Evolutionary conservation across 2,329 filamentous ascomycete species (phyloP).

Genomic region (Talaromyces verruculosus): DNA sequence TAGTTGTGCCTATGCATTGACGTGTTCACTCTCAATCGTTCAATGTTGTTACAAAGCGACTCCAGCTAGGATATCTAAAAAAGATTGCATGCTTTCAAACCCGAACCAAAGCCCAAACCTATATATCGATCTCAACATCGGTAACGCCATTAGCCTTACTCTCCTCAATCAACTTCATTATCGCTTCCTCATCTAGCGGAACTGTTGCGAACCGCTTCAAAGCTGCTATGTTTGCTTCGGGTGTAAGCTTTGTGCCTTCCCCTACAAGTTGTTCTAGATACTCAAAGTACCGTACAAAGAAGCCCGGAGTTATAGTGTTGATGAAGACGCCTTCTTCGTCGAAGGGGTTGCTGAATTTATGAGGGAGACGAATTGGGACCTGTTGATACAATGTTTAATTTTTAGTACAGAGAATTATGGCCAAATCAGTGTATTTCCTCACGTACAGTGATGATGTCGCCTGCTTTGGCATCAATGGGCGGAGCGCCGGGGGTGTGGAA

Average conservation of each 20-base stretch:
- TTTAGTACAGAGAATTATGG: too few species aligned
- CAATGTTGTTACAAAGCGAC: too few species aligned
- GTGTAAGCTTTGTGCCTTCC: constrained; percentile 50
- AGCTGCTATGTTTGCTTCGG: constrained; percentile 51
- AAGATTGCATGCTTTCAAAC: background rate
- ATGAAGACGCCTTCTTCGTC: constrained; percentile 57
- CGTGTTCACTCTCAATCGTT: too few species aligned
- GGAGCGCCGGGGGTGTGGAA: constrained; percentile 51
- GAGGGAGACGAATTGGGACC: constrained; percentile 55
- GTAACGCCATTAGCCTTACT: background rate
- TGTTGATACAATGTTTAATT: too few species aligned
- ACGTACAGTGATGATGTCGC: constrained; percentile 38
- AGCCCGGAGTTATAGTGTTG: constrained; percentile 59
- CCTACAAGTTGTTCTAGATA: constrained; percentile 47
- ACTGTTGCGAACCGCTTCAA: constrained; percentile 55
- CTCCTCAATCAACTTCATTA: constrained; percentile 1
- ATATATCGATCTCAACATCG: background rate
- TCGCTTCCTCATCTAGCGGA: constrained; percentile 26
- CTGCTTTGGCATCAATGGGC: constrained; percentile 50
- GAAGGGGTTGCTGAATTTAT: constrained; percentile 58
- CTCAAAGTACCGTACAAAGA: constrained; percentile 60
- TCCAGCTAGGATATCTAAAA: too few species aligned
- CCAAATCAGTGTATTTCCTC: too few species aligned
- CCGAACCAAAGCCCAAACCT: background rate
- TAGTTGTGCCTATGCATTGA: too few species aligned